Base-by-base conservation (phyloP, 805 yeast species). In the Saccharomycopsis lassenensis region DNA sequence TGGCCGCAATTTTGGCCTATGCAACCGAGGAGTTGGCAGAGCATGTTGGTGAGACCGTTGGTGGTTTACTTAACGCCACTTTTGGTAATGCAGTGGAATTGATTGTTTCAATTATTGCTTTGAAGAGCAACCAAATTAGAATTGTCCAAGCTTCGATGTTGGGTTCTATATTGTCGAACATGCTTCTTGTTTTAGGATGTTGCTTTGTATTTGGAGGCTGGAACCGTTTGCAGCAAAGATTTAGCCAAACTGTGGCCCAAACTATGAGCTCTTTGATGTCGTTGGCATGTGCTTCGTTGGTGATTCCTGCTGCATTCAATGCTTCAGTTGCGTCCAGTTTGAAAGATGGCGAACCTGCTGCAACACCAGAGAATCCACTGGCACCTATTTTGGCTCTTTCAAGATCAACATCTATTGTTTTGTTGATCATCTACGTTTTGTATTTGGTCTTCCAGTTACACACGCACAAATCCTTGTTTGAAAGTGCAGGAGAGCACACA, bases 81-180 rank as follows among this genome's bases (percentile, higher is more conserved):
- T 84, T 91, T 56, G 98, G 98, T 41, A 91, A 91, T 57, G 97
- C 97, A 2, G 95, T 91, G 15, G 98, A 91, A 62, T 74, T 91
- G 44, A 91, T 91, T 55, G 96, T 91, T 25, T 83, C 95, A 1
- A 64, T 91, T 19, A 85, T 89, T 48, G 98, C 98, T 1, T 65
- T 91, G 49, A 67, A 62, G 48, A 79, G 82, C 30, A 83, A 84
- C 48, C 95, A 91, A 59, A 74, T 91, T 34, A 71, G 94, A 45
- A 87, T 91, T 51, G 97, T 91, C 21, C 97, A 91, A 59, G 94
- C 97, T 3, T 81, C 94, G 14, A 89, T 91, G 97, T 69, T 91
- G 41, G 98, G 98, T 23, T 80, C 94, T 38, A 82, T 91, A 43
- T 65, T 91, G 40, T 83, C 95, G 33, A 91, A 91, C 61, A 62